Evolutionary conservation across 2,329 filamentous ascomycete genomes (phyloP), one percentile per base, ranked within the genome.

Genomic region (Hypoxylon sp.): DNA sequence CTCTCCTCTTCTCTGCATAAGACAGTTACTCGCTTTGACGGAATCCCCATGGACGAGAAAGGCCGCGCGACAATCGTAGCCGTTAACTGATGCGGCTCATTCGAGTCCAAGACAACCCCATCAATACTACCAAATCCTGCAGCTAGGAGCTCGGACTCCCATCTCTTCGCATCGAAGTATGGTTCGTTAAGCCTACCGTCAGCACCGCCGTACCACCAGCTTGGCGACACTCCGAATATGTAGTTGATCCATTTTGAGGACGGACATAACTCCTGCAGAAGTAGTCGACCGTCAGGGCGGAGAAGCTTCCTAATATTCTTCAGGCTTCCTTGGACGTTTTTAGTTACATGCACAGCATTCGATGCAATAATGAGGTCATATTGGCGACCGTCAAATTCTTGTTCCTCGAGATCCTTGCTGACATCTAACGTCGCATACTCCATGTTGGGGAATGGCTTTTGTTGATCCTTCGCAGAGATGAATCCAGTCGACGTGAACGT

Each of bases 191-290:
- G 3, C 2, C 79, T 74, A 2, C 59, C 67, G 13, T 80, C 77
- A 0, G 72, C 69, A 4, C 62, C 67, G 0, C 79, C 79, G 0
- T 75, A 61, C 80, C 80, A 82, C 80, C 81, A 82, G 2, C 75
- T 77, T 0, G 75, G 65, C 3, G 79, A 67, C 0, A 72, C 59
- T 0, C 79, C 78, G 17, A 78, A 71, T 31, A 79, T 73, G 60
- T 72, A 76, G 51, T 78, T 78, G 59, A 75, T 63, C 67, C 71
- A 77, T 44, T 74, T 75, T 1, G 65, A 66, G 4, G 63, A 57
- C 0, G 72, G 59, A 35, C 53, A 63, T 3, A 75, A 66, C 42
- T 80, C 78, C 26, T 75, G 69, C 3, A 80, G 39, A 17, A 79
- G 24, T 0, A 80, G 60, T 1, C 71, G 63, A 0, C 80, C 80